phyloP scores from a whole-genome alignment of 306 rosid species.

The Ormosia semicastrata region DNA sequence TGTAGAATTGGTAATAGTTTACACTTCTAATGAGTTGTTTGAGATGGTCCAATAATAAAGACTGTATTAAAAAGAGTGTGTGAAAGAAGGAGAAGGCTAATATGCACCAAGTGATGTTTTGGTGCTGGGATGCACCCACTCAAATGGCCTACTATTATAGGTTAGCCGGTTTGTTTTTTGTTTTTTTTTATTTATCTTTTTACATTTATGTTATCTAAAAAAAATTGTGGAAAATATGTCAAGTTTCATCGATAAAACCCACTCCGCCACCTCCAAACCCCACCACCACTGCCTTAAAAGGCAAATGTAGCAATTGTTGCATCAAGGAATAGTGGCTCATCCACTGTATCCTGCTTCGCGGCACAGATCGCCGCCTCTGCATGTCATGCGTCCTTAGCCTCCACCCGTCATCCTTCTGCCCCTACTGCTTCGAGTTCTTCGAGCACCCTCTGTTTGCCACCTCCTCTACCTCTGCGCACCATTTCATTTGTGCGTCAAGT shows the following conservation, averaged over 20 bases:
- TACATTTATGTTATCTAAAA: too few species aligned
- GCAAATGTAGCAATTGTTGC: slow-evolving; percentile 60
- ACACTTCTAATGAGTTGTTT: too few species aligned
- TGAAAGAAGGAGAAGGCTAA: too few species aligned
- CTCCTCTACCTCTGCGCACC: slow-evolving; percentile 36
- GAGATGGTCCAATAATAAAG: too few species aligned
- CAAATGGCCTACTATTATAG: too few species aligned
- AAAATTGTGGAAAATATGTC: too few species aligned
- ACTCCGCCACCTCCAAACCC: not conserved
- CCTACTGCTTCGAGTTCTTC: slow-evolving; percentile 60
- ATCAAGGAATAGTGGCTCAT: slow-evolving; percentile 42
- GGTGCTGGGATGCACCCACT: too few species aligned
- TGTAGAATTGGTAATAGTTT: too few species aligned
- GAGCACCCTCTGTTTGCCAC: slow-evolving; percentile 42
- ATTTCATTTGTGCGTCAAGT: slow-evolving; percentile 55
- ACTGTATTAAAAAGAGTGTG: too few species aligned
- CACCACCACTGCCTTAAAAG: not conserved
- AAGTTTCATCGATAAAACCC: not conserved
- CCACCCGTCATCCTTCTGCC: slow-evolving; percentile 69
- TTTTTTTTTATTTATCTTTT: too few species aligned
- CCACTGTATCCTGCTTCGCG: slow-evolving; percentile 53
- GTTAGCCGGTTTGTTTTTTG: too few species aligned
- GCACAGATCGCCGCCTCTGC: slow-evolving; percentile 60
- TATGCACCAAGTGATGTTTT: too few species aligned
- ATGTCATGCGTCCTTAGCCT: slow-evolving; percentile 83